A percentile compares a stretch with the other conserved stretches of the same genome.
Evolutionary conservation across 768 basidiomycete species (phyloP).

Genomic region (Peribolospora baueri): DNA sequence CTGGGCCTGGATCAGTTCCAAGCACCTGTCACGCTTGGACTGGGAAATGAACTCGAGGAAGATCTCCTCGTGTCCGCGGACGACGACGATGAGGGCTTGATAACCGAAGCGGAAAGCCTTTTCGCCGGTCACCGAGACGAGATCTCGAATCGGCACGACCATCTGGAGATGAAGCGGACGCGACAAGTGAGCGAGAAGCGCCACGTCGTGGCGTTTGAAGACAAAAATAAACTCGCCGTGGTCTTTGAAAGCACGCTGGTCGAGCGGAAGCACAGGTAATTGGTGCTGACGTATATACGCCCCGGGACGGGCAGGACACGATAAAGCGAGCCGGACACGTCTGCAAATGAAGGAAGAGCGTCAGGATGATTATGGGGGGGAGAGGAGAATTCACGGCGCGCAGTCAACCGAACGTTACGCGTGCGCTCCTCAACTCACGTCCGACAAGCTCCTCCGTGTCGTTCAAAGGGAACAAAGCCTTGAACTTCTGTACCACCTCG

Average conservation of each 20-base stretch:
- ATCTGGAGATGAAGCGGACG: constrained; percentile 32
- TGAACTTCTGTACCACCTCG: constrained; percentile 50
- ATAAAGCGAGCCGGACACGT: constrained; percentile 73
- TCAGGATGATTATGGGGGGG: not conserved
- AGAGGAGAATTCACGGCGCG: no score
- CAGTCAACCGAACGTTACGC: no score
- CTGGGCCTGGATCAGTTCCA: constrained; percentile 47
- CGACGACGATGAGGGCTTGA: constrained; percentile 63
- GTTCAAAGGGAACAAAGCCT: constrained; percentile 56
- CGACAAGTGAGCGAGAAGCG: not conserved
- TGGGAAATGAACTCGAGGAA: constrained; percentile 81
- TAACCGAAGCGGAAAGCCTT: constrained; percentile 76
- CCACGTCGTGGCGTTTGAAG: not conserved
- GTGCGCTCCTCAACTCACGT: constrained; percentile 26
- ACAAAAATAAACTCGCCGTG: constrained; percentile 30
- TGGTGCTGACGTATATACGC: constrained; percentile 68
- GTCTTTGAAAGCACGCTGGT: constrained; percentile 59
- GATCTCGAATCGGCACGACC: constrained; percentile 75
- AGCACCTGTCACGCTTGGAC: constrained; percentile 56
- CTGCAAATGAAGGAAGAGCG: constrained; percentile 24
- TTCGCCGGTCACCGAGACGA: constrained; percentile 57
- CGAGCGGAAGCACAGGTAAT: constrained; percentile 85
- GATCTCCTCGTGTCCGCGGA: constrained; percentile 88
- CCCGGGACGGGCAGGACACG: constrained; percentile 74
- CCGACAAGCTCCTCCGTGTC: constrained; percentile 69